A percentile compares a stretch with the other conserved stretches of the same genome.
Evolutionary conservation across 2,329 filamentous ascomycete species (phyloP).

Genomic region (Sarocladium brachiariae): DNA sequence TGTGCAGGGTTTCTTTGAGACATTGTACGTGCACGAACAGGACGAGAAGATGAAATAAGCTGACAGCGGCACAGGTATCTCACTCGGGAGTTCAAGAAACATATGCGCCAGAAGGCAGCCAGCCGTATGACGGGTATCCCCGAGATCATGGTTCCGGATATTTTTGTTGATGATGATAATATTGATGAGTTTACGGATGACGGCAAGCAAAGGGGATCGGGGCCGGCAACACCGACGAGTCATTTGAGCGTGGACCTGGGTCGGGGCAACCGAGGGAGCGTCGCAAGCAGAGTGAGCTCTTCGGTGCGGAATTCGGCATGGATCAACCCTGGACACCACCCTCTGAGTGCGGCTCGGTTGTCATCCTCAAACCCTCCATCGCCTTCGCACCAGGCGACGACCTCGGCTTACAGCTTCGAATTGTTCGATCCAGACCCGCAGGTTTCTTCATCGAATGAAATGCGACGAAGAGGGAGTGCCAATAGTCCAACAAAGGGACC

Average conservation of each 20-base stretch:
- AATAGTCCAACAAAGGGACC: conserved; percentile 55
- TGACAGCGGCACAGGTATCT: conserved; percentile 52
- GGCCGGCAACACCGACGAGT: conserved; percentile 6
- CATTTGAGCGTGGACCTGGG: conserved; percentile 12
- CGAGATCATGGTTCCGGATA: conserved; percentile 79
- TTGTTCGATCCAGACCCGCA: conserved; percentile 37
- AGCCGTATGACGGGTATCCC: conserved; percentile 74
- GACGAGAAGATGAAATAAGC: not conserved
- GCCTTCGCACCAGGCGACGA: conserved; percentile 27
- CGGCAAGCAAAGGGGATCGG: not conserved
- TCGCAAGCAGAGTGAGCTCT: not conserved
- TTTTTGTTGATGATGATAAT: conserved; percentile 78
- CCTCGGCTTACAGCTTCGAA: conserved; percentile 54
- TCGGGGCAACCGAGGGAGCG: not conserved
- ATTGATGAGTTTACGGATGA: conserved; percentile 63
- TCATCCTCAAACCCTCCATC: conserved; percentile 32
- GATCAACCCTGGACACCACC: conserved; percentile 32
- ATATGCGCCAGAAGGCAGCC: conserved; percentile 63
- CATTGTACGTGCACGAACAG: conserved; percentile 49
- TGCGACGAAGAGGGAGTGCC: conserved; percentile 57
- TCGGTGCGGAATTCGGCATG: not conserved
- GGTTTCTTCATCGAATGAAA: conserved; percentile 25
- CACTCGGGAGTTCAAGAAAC: conserved; percentile 72
- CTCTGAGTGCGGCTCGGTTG: conserved; percentile 47
- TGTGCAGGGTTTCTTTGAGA: conserved; percentile 94